Evolutionary conservation across 106 monocot species (phyloP).

Genomic region (Dioscorea dumetorum): DNA sequence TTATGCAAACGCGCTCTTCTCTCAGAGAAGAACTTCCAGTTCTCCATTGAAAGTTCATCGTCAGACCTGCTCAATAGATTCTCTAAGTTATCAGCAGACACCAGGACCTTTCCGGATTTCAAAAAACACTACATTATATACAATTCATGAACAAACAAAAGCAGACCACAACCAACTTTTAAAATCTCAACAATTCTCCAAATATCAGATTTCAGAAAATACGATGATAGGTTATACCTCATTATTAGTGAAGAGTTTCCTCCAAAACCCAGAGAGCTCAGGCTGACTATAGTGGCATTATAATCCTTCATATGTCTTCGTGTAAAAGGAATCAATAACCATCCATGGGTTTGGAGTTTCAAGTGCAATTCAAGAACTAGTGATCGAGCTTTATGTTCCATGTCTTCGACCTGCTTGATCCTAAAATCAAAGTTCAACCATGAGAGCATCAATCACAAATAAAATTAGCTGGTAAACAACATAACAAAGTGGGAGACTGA

Average conservation of each 20-base stretch:
- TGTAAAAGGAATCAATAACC: slow-evolving; percentile 30
- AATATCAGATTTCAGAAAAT: no score
- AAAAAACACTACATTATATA: no score
- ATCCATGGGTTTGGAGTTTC: slow-evolving; percentile 27
- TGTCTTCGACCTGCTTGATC: slow-evolving; percentile 18
- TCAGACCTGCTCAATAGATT: slow-evolving; percentile 17
- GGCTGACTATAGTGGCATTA: slow-evolving; percentile 10
- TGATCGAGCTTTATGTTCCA: slow-evolving; percentile 5
- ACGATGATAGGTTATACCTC: slow-evolving; percentile 13
- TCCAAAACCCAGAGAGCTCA: slow-evolving; percentile 18
- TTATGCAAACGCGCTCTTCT: slow-evolving; percentile 17
- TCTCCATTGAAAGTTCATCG: slow-evolving; percentile 20
- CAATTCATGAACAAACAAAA: no score
- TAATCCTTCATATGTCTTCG: slow-evolving; percentile 9
- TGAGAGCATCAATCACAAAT: neutral
- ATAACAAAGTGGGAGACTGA: no score
- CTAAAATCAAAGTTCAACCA: slow-evolving; percentile 6
- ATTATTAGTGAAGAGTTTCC: slow-evolving; percentile 30
- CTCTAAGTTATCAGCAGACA: neutral
- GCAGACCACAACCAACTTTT: no score
- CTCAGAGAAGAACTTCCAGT: slow-evolving; percentile 29
- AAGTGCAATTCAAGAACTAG: slow-evolving; percentile 18
- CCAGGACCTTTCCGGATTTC: no score
- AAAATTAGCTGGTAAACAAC: no score
- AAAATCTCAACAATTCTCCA: no score